Evolutionary conservation across 305 asterid genomes (phyloP), one percentile per base, ranked within the genome.

Genomic region (Fraxinus ornus): DNA sequence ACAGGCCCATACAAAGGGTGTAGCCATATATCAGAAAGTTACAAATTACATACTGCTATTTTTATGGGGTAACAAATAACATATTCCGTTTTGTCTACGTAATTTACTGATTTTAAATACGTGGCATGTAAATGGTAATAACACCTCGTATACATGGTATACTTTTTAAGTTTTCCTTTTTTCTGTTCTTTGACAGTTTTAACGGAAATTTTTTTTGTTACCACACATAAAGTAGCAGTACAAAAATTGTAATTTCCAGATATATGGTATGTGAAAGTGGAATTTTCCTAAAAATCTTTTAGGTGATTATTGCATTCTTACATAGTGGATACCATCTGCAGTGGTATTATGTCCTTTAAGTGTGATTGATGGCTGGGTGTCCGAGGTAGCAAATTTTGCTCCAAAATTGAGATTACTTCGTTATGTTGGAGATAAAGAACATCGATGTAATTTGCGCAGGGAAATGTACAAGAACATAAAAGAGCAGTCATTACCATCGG

Each of bases 321-420:
- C 10, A 24, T 77, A 71, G 76, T 79, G 21, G 64, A 76, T 79
- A 41, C 80, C 66, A 78, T 85, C 35, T 90, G 90, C 97, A 94
- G 99, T 95, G 93, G 94, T 95, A 82, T 83, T 95, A 83, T 95
- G 99, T 80, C 99, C 98, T 78, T 93, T 94, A 6, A 95, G 99
- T 62, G 98, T 93, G 89, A 92, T 90, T 44, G 97, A 93, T 86
- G 93, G 94, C 79, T 96, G 99, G 99, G 91, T 90, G 83, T 90
- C 93, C 37, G 99, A 96, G 87, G 85, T 94, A 81, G 88, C 94
- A 78, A 94, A 90, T 52, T 94, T 91, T 87, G 91, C 97, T 55
- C 94, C 97, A 12, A 86, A 87, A 44, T 62, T 96, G 82, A 91
- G 91, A 82, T 84, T 90, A 83, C 90, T 93, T 82, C 87, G 89